These are phyloP conservation scores for Cyamopsis tetragonoloba DNA, from an alignment of 306 rosid genomes.

Conservation along the genomic window DNA sequence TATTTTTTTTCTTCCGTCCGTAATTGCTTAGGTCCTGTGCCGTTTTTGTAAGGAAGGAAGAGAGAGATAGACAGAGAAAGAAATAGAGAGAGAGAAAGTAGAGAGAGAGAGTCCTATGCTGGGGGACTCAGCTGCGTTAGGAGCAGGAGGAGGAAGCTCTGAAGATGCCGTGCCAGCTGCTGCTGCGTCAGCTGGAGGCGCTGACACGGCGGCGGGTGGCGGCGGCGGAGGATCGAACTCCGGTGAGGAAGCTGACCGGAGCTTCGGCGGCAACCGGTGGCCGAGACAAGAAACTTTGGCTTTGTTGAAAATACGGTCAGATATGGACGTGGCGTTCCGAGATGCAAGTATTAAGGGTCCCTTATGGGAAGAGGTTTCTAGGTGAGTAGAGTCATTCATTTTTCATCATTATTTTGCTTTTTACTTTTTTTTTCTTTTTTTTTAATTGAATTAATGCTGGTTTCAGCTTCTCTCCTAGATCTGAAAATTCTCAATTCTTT, in stretches of 20 bases:
- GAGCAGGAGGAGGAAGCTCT: conserved; percentile 43
- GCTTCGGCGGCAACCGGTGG: conserved; percentile 89
- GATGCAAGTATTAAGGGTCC: conserved; percentile 96
- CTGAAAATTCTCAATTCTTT: conserved; percentile 4
- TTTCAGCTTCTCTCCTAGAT: conserved; percentile 8
- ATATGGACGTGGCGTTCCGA: conserved; percentile 78
- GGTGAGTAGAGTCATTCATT: conserved; percentile 30
- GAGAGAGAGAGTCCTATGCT: conserved; percentile 55
- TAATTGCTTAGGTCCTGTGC: conserved; percentile 47
- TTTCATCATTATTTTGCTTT: not conserved
- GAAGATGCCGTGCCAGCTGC: conserved; percentile 32
- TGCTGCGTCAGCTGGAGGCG: conserved; percentile 5
- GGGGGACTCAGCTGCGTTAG: conserved; percentile 68
- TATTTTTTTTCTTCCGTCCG: conserved; percentile 31
- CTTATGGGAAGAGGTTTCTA: conserved; percentile 95
- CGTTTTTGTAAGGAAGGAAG: not conserved
- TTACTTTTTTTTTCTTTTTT: not conserved
- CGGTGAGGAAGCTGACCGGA: conserved; percentile 62
- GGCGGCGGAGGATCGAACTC: conserved; percentile 57
- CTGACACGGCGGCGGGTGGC: not conserved
- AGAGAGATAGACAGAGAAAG: not conserved
- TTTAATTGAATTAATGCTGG: not conserved
- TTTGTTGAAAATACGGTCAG: conserved; percentile 84
- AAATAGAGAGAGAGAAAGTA: not conserved
- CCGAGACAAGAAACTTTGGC: conserved; percentile 88